phyloP scores from a whole-genome alignment of 768 basidiomycete genomes.

The Neoboletus brunneissimus region DNA sequence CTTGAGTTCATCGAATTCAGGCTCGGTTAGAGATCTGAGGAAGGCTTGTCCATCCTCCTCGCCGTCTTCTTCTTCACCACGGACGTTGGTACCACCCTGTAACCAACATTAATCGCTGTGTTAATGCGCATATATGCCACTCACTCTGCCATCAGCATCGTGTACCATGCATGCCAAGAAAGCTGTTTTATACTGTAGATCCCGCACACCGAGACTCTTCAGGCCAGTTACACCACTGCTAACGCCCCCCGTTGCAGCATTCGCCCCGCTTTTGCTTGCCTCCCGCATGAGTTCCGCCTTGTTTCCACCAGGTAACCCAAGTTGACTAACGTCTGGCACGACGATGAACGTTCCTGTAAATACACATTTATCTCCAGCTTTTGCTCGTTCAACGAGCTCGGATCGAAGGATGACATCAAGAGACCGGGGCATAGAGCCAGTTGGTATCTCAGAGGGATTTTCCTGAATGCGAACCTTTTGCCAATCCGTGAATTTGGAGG shows the following conservation, averaged over 20 bases:
- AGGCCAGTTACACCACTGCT: constrained; percentile 88
- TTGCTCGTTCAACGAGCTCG: constrained; percentile 97
- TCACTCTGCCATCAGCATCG: constrained; percentile 82
- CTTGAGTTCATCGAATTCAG: constrained; percentile 93
- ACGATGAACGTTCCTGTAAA: constrained; percentile 99
- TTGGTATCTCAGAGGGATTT: constrained; percentile 98
- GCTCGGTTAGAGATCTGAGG: constrained; percentile 84
- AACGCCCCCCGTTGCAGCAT: constrained; percentile 57
- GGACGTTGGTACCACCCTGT: constrained; percentile 81
- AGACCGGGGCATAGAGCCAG: constrained; percentile 96
- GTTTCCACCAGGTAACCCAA: constrained; percentile 93
- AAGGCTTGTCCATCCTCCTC: constrained; percentile 82
- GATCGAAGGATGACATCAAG: constrained; percentile 93
- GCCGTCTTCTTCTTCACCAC: constrained; percentile 82
- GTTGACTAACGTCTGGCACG: constrained; percentile 95
- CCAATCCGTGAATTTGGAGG: constrained; percentile 98
- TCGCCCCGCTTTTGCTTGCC: constrained; percentile 61
- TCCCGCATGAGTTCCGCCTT: constrained; percentile 88
- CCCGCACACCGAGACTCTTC: constrained; percentile 91
- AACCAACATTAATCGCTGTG: background rate
- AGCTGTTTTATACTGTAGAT: constrained; percentile 97
- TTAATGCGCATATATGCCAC: constrained; percentile 28
- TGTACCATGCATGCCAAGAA: constrained; percentile 98
- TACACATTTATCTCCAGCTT: constrained; percentile 97
- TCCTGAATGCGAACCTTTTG: constrained; percentile 99